Conservation (phyloP, 768 basidiomycete species). For the Hygrocybe punicea region DNA sequence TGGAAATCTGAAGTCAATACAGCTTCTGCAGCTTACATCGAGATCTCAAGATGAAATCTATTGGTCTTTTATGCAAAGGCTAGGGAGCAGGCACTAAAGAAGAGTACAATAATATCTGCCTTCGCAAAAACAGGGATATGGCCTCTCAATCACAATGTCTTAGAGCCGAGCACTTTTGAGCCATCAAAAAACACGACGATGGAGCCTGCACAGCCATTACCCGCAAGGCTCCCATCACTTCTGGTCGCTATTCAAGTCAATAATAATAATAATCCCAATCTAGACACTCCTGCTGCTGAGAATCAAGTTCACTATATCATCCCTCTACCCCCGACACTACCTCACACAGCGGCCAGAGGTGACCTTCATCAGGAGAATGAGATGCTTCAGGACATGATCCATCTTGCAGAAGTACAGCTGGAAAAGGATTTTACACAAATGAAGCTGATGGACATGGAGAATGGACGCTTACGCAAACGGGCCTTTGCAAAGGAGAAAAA, state of each 20-base stretch:
- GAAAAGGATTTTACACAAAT: slow-evolving; percentile 11
- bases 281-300: background rate
- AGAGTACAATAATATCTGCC: slow-evolving; percentile 2
- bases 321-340: slow-evolving; percentile 4
- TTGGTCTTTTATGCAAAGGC: background rate
- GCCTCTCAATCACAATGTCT: slow-evolving; percentile 12
- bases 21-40: background rate
- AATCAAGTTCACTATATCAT: slow-evolving; percentile 1
- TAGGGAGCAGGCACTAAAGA: no score
- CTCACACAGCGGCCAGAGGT: slow-evolving; percentile 3
- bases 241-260: no score
- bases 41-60: background rate
- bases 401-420: slow-evolving; percentile 3
- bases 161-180: slow-evolving; percentile 4
- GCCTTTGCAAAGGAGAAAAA: slow-evolving; percentile 10
- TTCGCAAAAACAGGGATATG: slow-evolving; percentile 15
- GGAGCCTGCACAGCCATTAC: slow-evolving; percentile 12
- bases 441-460: slow-evolving; percentile 18
- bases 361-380: slow-evolving; percentile 8
- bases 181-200: slow-evolving; percentile 15
- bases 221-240: no score
- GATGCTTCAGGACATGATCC: slow-evolving; percentile 7
- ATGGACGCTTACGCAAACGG: slow-evolving; percentile 7
- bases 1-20: slow-evolving; percentile 18
- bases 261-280: no score